These are phyloP conservation scores for Akanthomyces lecanii DNA, from an alignment of 2,329 filamentous ascomycete genomes.

Conservation along the genomic window DNA sequence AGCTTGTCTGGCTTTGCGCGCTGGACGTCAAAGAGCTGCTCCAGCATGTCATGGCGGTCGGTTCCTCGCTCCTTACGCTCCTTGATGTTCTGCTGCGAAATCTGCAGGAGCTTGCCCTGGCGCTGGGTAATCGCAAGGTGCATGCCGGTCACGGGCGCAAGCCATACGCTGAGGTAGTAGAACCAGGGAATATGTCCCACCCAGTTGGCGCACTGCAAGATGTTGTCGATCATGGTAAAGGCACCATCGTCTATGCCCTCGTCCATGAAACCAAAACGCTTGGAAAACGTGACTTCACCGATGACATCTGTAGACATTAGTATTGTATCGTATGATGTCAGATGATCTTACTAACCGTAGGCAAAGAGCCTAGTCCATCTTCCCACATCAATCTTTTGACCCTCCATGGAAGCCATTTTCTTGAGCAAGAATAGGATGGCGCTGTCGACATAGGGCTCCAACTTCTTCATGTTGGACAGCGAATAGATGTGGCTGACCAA, in stretches of 20 bases:
- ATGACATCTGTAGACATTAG: constrained; percentile 30
- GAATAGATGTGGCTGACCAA: constrained; percentile 22
- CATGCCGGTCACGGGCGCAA: background rate
- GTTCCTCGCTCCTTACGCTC: background rate
- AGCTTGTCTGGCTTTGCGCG: background rate
- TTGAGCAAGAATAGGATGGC: constrained; percentile 25
- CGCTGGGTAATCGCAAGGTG: background rate
- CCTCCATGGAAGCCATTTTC: constrained; percentile 1
- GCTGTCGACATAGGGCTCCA: background rate
- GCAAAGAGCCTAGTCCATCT: background rate
- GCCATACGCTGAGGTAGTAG: background rate
- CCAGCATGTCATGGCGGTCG: background rate
- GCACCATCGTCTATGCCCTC: constrained; percentile 26
- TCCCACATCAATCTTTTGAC: background rate
- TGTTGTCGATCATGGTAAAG: background rate
- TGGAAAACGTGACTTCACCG: constrained; percentile 28
- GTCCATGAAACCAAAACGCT: constrained; percentile 31
- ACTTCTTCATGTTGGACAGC: constrained; percentile 33
- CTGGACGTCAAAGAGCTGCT: background rate
- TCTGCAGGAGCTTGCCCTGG: background rate
- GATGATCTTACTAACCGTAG: constrained; percentile 23
- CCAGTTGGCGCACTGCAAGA: background rate
- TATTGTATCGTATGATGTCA: constrained; percentile 29
- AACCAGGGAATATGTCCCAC: background rate
- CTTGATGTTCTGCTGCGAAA: background rate